Evolutionary conservation across 2,329 filamentous ascomycete species (phyloP).

Genomic region (Neofusicoccum laricinum): DNA sequence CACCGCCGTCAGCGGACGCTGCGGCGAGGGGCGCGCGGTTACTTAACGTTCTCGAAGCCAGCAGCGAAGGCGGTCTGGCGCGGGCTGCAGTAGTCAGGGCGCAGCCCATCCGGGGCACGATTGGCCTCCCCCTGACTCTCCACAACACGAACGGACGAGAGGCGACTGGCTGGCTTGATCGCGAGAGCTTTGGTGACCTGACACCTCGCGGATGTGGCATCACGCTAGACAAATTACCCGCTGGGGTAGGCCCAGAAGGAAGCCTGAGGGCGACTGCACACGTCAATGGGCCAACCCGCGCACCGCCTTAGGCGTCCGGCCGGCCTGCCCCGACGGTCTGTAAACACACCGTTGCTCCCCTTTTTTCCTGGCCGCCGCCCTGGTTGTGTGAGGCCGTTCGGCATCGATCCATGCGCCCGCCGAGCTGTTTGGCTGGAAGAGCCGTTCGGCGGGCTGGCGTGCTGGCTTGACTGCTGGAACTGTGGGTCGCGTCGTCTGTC

Average conservation of each 20-base stretch:
- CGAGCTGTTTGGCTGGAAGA: conserved; percentile 5
- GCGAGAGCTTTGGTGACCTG: conserved; percentile 9
- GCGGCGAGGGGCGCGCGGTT: not conserved
- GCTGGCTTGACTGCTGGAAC: not conserved
- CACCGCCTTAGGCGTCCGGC: conserved; percentile 8
- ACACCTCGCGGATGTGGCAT: conserved; percentile 11
- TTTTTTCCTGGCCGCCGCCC: not conserved
- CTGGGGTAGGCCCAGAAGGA: conserved; percentile 1
- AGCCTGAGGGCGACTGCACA: not conserved
- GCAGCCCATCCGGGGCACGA: not conserved
- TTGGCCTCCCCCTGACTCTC: conserved; percentile 11
- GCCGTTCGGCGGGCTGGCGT: not conserved
- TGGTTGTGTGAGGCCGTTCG: not conserved
- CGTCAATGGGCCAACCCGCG: conserved; percentile 6
- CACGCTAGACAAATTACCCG: conserved; percentile 11
- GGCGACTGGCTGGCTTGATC: too few relatives aligned
- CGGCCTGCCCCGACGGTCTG: not conserved
- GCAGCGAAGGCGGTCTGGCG: too few relatives aligned
- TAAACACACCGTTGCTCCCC: conserved; percentile 12
- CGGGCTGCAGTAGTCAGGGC: too few relatives aligned
- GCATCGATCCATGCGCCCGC: too few relatives aligned
- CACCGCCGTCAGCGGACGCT: not conserved
- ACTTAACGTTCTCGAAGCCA: too few relatives aligned
- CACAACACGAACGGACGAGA: not conserved
- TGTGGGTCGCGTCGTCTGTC: conserved; percentile 1